phyloP scores from a whole-genome alignment of 2,329 filamentous ascomycete species.

The Capronia americana region DNA sequence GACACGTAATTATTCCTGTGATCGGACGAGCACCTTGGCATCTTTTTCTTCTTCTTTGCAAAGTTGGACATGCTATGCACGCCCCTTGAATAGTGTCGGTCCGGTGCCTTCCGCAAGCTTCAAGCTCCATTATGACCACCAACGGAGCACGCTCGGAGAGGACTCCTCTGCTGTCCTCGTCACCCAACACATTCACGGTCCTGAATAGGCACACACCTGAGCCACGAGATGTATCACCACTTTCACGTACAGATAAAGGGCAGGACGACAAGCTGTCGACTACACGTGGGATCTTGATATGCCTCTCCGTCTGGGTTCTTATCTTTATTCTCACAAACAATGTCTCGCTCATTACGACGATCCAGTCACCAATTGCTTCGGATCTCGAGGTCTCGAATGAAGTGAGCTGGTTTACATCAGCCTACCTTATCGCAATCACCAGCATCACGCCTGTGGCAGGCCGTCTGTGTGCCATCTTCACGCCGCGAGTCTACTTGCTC shows the following conservation, averaged over 20 bases:
- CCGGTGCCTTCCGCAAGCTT: not conserved
- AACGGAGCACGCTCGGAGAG: conserved; percentile 19
- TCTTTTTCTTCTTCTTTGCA: not conserved
- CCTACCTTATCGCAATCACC: conserved; percentile 70
- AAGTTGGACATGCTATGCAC: not conserved
- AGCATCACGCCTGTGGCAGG: conserved; percentile 72
- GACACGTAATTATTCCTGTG: not conserved
- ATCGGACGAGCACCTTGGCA: not conserved
- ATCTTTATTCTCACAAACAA: conserved; percentile 55
- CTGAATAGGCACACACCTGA: not conserved
- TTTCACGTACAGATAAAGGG: not conserved
- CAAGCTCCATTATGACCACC: conserved; percentile 8
- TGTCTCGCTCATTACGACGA: conserved; percentile 81
- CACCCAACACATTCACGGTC: conserved; percentile 8
- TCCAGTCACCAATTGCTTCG: conserved; percentile 75
- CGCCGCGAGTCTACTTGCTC: conserved; percentile 68
- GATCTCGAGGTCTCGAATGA: conserved; percentile 76
- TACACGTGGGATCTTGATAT: conserved; percentile 31
- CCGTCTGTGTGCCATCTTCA: conserved; percentile 74
- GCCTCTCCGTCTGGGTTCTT: conserved; percentile 37
- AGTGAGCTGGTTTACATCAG: conserved; percentile 80
- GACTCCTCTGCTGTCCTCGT: conserved; percentile 24
- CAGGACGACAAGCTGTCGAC: conserved; percentile 19
- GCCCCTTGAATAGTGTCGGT: not conserved
- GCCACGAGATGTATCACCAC: conserved; percentile 1